A percentile compares a stretch with the other conserved stretches of the same genome.
Conservation (phyloP, 768 basidiomycete species). For the Megacollybia marginata region DNA sequence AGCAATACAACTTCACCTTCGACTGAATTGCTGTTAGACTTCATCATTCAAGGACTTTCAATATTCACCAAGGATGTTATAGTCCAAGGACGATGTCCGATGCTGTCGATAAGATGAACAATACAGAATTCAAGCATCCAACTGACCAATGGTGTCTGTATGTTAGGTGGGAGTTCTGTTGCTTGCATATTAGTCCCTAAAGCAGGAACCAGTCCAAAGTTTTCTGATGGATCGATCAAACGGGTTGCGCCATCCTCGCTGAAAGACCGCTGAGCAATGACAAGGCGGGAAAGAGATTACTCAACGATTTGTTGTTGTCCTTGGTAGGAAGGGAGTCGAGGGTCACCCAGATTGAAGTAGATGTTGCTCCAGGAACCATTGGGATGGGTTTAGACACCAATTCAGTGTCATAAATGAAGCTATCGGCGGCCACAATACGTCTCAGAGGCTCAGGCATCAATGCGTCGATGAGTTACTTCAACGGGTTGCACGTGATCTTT, state of each 20-base stretch:
- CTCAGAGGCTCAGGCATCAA: too few species aligned
- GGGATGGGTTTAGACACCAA: too few species aligned
- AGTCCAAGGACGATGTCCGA: constrained; percentile 52
- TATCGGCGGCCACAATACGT: too few species aligned
- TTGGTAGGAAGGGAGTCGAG: constrained; percentile 39
- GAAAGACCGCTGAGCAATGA: constrained; percentile 2
- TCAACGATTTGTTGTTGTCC: constrained; percentile 43
- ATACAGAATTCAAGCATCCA: neutral
- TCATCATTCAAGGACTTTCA: neutral
- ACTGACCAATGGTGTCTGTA: constrained; percentile 39
- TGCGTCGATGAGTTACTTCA: too few species aligned
- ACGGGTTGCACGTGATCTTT: too few species aligned
- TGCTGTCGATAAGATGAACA: constrained; percentile 17
- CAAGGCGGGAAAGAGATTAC: neutral
- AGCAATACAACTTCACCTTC: constrained; percentile 48
- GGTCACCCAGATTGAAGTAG: constrained; percentile 42
- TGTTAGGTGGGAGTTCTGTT: constrained; percentile 51
- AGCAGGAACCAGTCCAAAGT: constrained; percentile 35
- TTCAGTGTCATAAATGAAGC: too few species aligned
- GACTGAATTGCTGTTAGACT: constrained; percentile 23
- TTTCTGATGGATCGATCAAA: constrained; percentile 25
- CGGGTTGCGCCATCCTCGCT: constrained; percentile 48
- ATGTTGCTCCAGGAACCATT: constrained; percentile 25
- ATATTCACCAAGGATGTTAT: constrained; percentile 47
- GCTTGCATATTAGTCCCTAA: constrained; percentile 41